Evolutionary conservation across 2,329 filamentous ascomycete genomes (phyloP), one percentile per base, ranked within the genome.

Genomic region (Emydomyces testavorans): DNA sequence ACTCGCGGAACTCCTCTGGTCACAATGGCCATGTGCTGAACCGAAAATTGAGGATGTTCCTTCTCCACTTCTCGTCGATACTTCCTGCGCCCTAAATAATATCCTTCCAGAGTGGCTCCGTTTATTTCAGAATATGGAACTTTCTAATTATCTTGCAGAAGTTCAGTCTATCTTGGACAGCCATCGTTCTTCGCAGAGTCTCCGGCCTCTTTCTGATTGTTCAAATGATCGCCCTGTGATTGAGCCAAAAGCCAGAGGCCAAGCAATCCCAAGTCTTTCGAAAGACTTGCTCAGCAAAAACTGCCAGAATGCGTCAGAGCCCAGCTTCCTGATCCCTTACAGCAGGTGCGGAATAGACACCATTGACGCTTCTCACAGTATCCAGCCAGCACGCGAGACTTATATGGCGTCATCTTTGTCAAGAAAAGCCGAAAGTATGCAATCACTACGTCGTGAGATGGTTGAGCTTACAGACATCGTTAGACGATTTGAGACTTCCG

Each of bases 71-170:
- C 24, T 52, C 6, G 20, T 52, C 10, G 42, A 52, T 37, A 24
- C 44, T 10, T 10, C 42, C 1, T 13, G 51, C 8, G 73, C 72
- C 2, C 31, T 76, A 1, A 53, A 62, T 0, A 54, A 57, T 0
- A 56, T 79, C 11, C 52, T 54, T 0, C 65, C 65, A 0, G 70
- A 76, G 43, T 79, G 75, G 75, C 52, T 59, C 3, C 66, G 70
- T 0, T 54, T 76, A 0, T 69, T 64, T n/a, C 62, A 68, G 4
- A 79, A 79, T 37, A 51, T 64, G 7, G 63, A 73, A 23, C 62
- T 78, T 0, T 67, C 63, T 0, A 35, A 57, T 0, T 71, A 77
- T 52, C 50, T 78, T 0, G 47, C 61, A 7, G 36, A 64, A 21
- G 66, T 74, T 0, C 73, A 78, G 45, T 4, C 38, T 0, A 53